Evolutionary conservation across 352 stramenopile genomes (phyloP).

Genomic region (Phytopythium aichiense): DNA sequence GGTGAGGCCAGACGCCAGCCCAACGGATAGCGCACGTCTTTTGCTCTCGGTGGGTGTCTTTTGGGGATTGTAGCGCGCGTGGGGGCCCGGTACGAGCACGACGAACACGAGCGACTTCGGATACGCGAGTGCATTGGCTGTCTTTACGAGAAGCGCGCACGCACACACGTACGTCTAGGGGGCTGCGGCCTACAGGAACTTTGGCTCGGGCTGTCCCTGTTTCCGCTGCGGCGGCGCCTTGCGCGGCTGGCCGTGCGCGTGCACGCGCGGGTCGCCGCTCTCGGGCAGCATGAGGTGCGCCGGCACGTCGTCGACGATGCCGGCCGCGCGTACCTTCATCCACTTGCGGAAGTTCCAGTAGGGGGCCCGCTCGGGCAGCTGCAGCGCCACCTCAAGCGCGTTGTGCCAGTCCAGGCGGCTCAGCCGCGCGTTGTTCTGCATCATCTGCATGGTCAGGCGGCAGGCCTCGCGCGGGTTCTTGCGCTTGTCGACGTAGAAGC

Average conservation of each 20-base stretch:
- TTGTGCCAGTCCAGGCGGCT: slow-evolving; percentile 79
- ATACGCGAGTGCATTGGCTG: no score
- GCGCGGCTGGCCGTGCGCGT: slow-evolving; percentile 15
- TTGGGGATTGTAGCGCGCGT: no score
- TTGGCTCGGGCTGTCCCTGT: slow-evolving; percentile 2
- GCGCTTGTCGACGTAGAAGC: slow-evolving; percentile 53
- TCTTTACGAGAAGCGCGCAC: no score
- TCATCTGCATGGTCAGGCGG: slow-evolving; percentile 82
- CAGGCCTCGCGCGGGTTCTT: slow-evolving; percentile 65
- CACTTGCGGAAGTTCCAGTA: slow-evolving; percentile 90
- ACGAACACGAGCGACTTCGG: no score
- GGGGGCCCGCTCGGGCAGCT: slow-evolving; percentile 54
- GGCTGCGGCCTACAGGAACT: slow-evolving; percentile 1
- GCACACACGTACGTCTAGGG: no score
- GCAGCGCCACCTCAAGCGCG: slow-evolving; percentile 51
- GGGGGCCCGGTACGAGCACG: no score
- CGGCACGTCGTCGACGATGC: slow-evolving; percentile 51
- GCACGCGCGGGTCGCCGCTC: slow-evolving; percentile 14
- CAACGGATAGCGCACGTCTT: no score
- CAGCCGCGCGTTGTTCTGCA: slow-evolving; percentile 73
- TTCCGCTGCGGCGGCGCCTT: neutral
- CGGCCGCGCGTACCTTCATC: slow-evolving; percentile 67
- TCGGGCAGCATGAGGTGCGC: slow-evolving; percentile 55
- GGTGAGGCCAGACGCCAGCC: no score
- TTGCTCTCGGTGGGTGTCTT: no score